Evolutionary conservation across 2,329 filamentous ascomycete genomes (phyloP).

Genomic region (Exophiala oligosperma): DNA sequence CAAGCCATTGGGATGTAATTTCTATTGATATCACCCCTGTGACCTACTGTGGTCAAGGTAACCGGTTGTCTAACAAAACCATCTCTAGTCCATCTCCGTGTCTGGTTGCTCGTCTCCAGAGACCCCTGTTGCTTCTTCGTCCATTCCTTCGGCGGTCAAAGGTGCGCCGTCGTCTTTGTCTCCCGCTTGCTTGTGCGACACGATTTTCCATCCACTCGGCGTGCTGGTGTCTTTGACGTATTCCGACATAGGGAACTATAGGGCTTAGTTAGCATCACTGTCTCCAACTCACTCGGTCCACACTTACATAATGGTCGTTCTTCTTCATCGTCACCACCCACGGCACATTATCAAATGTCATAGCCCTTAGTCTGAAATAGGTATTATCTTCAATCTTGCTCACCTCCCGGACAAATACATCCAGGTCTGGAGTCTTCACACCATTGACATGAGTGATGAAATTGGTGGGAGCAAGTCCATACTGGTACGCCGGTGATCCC

Average conservation of each 20-base stretch:
- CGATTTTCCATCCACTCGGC: constrained; percentile 57
- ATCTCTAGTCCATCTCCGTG: background rate
- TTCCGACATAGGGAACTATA: constrained; percentile 64
- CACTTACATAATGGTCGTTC: constrained; percentile 83
- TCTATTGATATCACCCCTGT: too few species aligned
- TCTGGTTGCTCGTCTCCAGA: background rate
- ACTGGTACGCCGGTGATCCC: constrained; percentile 82
- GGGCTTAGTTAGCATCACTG: constrained; percentile 14
- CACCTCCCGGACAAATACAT: constrained; percentile 77
- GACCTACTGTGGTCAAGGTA: too few species aligned
- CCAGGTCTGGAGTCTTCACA: constrained; percentile 76
- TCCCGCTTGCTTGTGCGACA: constrained; percentile 48
- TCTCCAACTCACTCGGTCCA: background rate
- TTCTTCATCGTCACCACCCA: constrained; percentile 99
- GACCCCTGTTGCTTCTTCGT: constrained; percentile 39
- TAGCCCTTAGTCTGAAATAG: constrained; percentile 95
- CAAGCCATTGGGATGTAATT: too few species aligned
- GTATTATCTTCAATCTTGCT: constrained; percentile 92
- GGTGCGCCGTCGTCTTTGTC: constrained; percentile 41
- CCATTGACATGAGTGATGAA: constrained; percentile 97
- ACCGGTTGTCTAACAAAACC: background rate
- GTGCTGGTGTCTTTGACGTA: constrained; percentile 58
- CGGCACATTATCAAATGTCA: constrained; percentile 96
- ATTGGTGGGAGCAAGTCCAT: constrained; percentile 91
- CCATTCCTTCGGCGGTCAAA: constrained; percentile 49